Conservation (phyloP, 129 eudicot species). For the Saussurea involucrata region DNA sequence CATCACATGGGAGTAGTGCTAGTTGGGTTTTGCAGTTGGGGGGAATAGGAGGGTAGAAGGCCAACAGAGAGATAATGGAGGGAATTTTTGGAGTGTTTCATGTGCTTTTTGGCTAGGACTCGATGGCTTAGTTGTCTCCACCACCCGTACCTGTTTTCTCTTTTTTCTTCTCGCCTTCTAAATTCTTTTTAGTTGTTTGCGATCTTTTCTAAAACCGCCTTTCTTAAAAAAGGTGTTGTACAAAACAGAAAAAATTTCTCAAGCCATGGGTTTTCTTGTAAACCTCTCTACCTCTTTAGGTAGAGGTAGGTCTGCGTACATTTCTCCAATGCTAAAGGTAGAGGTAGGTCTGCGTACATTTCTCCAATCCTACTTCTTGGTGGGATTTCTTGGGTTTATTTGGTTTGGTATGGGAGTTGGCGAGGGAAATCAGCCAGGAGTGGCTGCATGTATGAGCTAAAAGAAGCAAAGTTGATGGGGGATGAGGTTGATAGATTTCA, state of each 20-base stretch:
- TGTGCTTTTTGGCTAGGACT: not conserved
- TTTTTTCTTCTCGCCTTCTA: not conserved
- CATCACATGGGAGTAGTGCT: not conserved
- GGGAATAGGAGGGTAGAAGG: not conserved
- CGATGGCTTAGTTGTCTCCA: not conserved
- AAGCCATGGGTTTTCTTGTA: not conserved
- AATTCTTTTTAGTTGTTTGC: not conserved
- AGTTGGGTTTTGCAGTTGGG: not conserved
- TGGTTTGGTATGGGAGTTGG: not conserved
- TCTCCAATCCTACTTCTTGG: not conserved
- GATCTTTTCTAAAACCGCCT: not conserved
- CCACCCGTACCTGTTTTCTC: not conserved
- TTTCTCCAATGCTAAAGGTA: not conserved
- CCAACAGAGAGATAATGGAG: not conserved
- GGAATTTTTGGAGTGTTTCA: not conserved
- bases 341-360: not conserved
- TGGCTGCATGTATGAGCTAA: not conserved
- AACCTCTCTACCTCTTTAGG: not conserved
- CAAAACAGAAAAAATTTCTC: not conserved
- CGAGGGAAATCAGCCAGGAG: not conserved
- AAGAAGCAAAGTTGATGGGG: not conserved
- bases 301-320: not conserved
- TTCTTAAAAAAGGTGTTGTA: not conserved
- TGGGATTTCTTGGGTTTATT: not conserved
- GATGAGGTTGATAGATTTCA: not conserved